Evolutionary conservation across 768 basidiomycete genomes (phyloP).

Genomic region (Panaeolus cyanescens): DNA sequence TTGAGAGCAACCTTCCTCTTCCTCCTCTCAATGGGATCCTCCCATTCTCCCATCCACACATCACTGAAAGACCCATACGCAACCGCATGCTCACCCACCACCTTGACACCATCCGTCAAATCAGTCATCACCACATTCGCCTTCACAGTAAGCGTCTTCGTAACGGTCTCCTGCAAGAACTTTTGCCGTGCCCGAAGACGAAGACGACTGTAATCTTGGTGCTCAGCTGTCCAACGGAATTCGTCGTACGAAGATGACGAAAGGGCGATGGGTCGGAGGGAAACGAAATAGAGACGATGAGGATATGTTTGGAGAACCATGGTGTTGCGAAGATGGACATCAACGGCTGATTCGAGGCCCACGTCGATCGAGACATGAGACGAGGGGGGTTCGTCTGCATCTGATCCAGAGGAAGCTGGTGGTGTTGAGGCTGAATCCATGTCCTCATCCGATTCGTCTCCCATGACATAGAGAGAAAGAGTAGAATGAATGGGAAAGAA

Average conservation of each 20-base stretch:
- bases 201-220: constrained; percentile 54
- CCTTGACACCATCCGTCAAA: constrained; percentile 55
- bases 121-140: constrained; percentile 51
- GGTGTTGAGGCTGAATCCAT: neutral
- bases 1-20: constrained; percentile 58
- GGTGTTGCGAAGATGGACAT: constrained; percentile 63
- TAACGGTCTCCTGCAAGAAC: constrained; percentile 52
- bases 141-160: constrained; percentile 55
- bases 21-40: constrained; percentile 43
- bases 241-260: constrained; percentile 60
- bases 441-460: constrained; percentile 22
- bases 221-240: constrained; percentile 56
- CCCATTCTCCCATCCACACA: constrained; percentile 62
- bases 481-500: constrained; percentile 60
- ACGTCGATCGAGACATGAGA: constrained; percentile 41
- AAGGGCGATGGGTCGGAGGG: constrained; percentile 50
- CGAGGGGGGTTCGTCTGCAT: constrained; percentile 16
- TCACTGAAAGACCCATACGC: constrained; percentile 61
- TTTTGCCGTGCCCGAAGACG: constrained; percentile 61
- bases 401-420: constrained; percentile 9
- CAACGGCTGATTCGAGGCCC: constrained; percentile 51
- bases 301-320: constrained; percentile 59
- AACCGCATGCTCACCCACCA: constrained; percentile 47
- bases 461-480: constrained; percentile 54
- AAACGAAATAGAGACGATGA: constrained; percentile 50